These are phyloP conservation scores for Zygosaccharomyces rouxii DNA, from an alignment of 805 yeast genomes.

Conservation along the genomic window DNA sequence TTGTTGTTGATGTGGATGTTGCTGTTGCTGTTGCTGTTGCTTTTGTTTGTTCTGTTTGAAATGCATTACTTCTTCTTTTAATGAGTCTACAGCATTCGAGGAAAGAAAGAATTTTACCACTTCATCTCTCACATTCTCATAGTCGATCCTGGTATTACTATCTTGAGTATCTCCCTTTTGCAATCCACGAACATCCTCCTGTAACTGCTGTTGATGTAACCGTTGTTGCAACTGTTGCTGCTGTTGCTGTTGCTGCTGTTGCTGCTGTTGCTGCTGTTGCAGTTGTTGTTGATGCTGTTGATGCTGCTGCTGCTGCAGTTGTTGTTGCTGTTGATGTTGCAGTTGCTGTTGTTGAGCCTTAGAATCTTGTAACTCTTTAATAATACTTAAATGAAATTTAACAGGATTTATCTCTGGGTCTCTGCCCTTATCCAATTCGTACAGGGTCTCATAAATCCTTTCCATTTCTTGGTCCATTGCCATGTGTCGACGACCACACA, in stretches of 20 bases:
- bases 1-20: background rate
- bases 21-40: constrained; percentile 13
- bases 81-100: constrained; percentile 23
- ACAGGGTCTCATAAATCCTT: constrained; percentile 63
- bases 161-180: background rate
- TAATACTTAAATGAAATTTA: constrained; percentile 33
- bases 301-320: constrained; percentile 17
- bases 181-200: background rate
- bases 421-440: constrained; percentile 43
- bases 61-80: constrained; percentile 34
- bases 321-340: constrained; percentile 16
- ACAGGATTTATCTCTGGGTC: constrained; percentile 33
- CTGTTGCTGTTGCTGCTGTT: background rate
- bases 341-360: constrained; percentile 14
- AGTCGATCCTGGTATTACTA: constrained; percentile 7
- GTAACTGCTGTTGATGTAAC: constrained; percentile 8
- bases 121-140: constrained; percentile 22
- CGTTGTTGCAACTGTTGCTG: constrained; percentile 10
- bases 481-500: constrained; percentile 69
- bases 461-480: constrained; percentile 76
- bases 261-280: constrained; percentile 9
- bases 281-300: constrained; percentile 10
- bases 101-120: constrained; percentile 24
- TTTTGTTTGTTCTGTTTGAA: constrained; percentile 31
- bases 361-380: constrained; percentile 32